Conservation (phyloP, 352 stramenopile genomes). For the Globisporangium paddicum region DNA sequence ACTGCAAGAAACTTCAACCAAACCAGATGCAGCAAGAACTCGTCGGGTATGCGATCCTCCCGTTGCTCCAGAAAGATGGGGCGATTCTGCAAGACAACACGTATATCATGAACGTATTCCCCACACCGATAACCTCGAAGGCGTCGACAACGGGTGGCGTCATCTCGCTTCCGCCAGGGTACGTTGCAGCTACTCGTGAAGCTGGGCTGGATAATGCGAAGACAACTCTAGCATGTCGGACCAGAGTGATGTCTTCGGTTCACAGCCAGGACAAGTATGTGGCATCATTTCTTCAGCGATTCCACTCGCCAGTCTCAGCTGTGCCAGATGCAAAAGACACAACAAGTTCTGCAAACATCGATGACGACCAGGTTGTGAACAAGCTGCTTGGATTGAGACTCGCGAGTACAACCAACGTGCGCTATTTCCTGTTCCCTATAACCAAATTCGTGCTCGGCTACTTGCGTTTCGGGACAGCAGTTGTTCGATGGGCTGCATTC, state of each 20-base stretch:
- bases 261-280: slow-evolving; percentile 50
- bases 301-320: slow-evolving; percentile 21
- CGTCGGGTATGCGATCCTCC: slow-evolving; percentile 45
- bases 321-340: not conserved
- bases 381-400: slow-evolving; percentile 29
- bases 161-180: slow-evolving; percentile 35
- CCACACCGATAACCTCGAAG: slow-evolving; percentile 18
- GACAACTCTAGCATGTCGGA: slow-evolving; percentile 41
- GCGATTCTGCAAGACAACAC: slow-evolving; percentile 44
- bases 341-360: not conserved
- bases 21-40: slow-evolving; percentile 64
- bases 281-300: slow-evolving; percentile 40
- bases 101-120: slow-evolving; percentile 34
- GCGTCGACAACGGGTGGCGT: slow-evolving; percentile 15
- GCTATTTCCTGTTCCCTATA: slow-evolving; percentile 55
- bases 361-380: slow-evolving; percentile 27
- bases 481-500: slow-evolving; percentile 53
- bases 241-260: slow-evolving; percentile 44
- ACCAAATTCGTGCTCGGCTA: slow-evolving; percentile 45
- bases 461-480: slow-evolving; percentile 31
- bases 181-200: slow-evolving; percentile 29
- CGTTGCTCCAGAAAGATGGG: slow-evolving; percentile 42
- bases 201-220: slow-evolving; percentile 24
- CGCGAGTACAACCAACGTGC: slow-evolving; percentile 26
- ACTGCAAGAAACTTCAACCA: slow-evolving; percentile 71